These are phyloP conservation scores for Ceratobasidium sp. DNA, from an alignment of 1,284 basidiomycete species.

Conservation along the genomic window DNA sequence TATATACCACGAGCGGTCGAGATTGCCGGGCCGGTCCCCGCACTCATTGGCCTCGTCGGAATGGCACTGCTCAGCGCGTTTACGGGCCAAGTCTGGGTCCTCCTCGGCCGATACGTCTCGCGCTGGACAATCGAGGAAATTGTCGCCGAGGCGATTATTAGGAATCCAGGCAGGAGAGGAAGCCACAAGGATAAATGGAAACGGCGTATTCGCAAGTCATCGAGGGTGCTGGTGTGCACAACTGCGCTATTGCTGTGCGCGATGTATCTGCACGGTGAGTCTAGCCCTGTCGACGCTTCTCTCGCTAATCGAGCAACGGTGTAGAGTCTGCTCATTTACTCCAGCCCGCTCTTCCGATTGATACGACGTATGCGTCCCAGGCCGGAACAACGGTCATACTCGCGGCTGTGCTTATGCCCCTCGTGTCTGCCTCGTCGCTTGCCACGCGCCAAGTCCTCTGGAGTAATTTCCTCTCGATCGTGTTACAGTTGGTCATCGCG, in stretches of 20 bases:
- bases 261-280: conserved; percentile 24
- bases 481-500: conserved; percentile 23
- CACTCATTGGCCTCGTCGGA: conserved; percentile 28
- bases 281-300: background rate
- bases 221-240: conserved; percentile 2
- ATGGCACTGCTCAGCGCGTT: conserved; percentile 33
- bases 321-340: conserved; percentile 29
- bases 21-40: conserved; percentile 30
- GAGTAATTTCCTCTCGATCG: conserved; percentile 33
- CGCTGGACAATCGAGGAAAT: conserved; percentile 36
- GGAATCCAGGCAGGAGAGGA: conserved; percentile 30
- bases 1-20: conserved; percentile 33
- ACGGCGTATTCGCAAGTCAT: conserved; percentile 11
- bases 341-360: conserved; percentile 21
- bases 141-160: conserved; percentile 34
- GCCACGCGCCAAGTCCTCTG: conserved; percentile 28
- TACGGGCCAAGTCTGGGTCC: conserved; percentile 33
- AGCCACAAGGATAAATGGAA: conserved; percentile 34
- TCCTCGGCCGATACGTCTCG: conserved; percentile 32
- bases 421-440: conserved; percentile 32
- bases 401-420: conserved; percentile 30
- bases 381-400: conserved; percentile 35
- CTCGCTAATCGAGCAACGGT: background rate
- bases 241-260: conserved; percentile 31
- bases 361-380: conserved; percentile 24